These are phyloP conservation scores for Centaurea solstitialis DNA, from an alignment of 129 eudicot species.

Conservation along the genomic window DNA sequence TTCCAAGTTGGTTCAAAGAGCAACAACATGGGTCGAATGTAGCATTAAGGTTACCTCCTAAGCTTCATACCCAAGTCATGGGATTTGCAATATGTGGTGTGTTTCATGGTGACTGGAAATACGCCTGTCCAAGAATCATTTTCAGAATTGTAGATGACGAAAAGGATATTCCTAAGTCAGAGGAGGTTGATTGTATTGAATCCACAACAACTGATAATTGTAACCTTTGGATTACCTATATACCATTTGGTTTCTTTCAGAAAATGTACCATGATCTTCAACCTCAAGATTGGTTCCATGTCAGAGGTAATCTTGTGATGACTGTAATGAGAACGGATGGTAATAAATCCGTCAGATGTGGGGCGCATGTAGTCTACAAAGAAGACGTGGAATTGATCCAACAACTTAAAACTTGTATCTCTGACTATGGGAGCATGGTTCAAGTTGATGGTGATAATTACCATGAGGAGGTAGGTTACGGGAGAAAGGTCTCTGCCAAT, in stretches of 20 bases:
- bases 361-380: constrained; percentile 7
- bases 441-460: background rate
- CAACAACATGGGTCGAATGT: background rate
- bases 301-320: constrained; percentile 18
- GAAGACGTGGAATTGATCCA: constrained; percentile 7
- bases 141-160: constrained; percentile 3
- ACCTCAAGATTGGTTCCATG: constrained; percentile 15
- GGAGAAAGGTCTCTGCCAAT: background rate
- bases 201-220: background rate
- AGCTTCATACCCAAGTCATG: background rate
- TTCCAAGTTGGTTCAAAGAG: constrained; percentile 26
- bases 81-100: constrained; percentile 26
- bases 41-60: background rate
- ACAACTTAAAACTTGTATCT: background rate
- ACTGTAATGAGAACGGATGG: background rate
- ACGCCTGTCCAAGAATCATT: background rate
- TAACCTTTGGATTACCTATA: constrained; percentile 18
- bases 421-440: constrained; percentile 16
- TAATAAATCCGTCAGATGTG: constrained; percentile 2
- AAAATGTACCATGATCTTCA: constrained; percentile 5
- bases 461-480: background rate
- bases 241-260: constrained; percentile 13
- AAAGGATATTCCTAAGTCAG: background rate
- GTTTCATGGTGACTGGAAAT: background rate
- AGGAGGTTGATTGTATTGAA: background rate